phyloP scores from a whole-genome alignment of 257 asterid genomes.

The Solanum virginianum region DNA sequence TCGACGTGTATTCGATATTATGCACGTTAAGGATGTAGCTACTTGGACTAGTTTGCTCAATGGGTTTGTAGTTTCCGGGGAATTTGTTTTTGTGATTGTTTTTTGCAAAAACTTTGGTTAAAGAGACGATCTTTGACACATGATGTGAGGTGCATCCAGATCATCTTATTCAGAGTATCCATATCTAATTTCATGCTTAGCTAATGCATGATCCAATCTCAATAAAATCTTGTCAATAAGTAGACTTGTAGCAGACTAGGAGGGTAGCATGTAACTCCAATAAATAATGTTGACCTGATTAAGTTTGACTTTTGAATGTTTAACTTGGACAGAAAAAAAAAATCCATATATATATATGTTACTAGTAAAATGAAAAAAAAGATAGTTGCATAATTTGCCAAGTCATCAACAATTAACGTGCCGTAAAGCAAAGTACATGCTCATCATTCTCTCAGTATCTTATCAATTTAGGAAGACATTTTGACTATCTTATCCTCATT shows the following conservation, averaged over 20 bases:
- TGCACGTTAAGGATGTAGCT: slow-evolving; percentile 39
- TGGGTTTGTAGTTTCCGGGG: slow-evolving; percentile 38
- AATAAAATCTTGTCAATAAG: not conserved
- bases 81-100: not conserved
- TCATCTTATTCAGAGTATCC: not conserved
- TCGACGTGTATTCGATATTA: slow-evolving; percentile 26
- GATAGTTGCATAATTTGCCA: not conserved
- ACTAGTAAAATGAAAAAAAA: not conserved
- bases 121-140: not conserved
- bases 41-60: slow-evolving; percentile 74
- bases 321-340: not conserved
- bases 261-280: not conserved
- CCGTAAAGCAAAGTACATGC: not conserved
- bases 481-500: too few species aligned
- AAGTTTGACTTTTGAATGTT: not conserved
- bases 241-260: not conserved
- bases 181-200: not conserved
- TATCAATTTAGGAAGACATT: not conserved
- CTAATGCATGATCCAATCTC: not conserved
- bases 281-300: not conserved
- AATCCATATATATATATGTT: not conserved
- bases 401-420: not conserved
- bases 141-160: not conserved
- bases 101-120: not conserved
- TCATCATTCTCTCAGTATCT: not conserved